Evolutionary conservation across 1,139 yeast genomes (phyloP).

Genomic region (Debaryomycetaceae sp.): DNA sequence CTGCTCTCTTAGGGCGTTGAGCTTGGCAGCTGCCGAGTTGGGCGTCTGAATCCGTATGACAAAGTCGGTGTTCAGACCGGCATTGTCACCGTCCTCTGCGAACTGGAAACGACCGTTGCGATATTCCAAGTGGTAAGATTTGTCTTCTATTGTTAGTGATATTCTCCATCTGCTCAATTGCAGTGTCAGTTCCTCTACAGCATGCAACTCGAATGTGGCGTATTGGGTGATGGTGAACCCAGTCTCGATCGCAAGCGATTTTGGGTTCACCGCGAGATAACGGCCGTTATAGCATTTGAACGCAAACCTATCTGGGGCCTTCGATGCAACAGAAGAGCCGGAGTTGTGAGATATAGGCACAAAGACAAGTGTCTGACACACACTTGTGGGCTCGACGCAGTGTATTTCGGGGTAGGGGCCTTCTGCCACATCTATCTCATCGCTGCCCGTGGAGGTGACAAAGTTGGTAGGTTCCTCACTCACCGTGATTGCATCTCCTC

Average conservation of each 20-base stretch:
- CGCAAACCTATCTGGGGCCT: not conserved
- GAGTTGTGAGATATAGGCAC: not conserved
- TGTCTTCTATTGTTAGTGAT: not conserved
- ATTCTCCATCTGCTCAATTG: not conserved
- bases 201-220: conserved; percentile 1
- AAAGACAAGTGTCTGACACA: not conserved
- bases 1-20: not conserved
- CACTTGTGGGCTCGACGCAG: conserved; percentile 3
- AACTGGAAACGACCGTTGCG: not conserved
- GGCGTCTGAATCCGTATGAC: conserved; percentile 4
- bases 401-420: conserved; percentile 1
- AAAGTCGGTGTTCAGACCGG: not conserved
- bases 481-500: not conserved
- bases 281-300: conserved; percentile 1
- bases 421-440: not conserved
- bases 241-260: not conserved
- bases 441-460: not conserved
- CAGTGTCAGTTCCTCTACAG: not conserved
- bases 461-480: not conserved
- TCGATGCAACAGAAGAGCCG: not conserved
- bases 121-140: not conserved
- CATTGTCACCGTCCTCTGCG: not conserved
- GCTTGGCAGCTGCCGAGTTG: conserved; percentile 2
- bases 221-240: conserved; percentile 2
- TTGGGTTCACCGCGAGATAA: conserved; percentile 2